Evolutionary conservation across 768 basidiomycete genomes (phyloP), one percentile per base, ranked within the genome.

Genomic region (Boletus tomentosulus): DNA sequence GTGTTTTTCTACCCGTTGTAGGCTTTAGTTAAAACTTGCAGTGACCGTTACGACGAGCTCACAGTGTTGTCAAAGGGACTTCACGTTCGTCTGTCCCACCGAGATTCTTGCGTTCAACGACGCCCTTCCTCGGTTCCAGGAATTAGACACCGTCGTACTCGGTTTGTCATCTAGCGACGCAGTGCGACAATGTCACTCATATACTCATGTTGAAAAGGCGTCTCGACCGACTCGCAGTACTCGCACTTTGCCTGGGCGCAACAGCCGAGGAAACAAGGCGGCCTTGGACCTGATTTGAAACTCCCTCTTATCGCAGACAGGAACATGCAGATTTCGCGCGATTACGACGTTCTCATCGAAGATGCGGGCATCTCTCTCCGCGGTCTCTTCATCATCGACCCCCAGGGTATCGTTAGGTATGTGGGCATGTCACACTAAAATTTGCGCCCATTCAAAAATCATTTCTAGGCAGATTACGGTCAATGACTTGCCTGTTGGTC

Each of bases 21-120:
- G 58, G 86, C 41, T 59, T 48, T 34, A 19, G 19, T 19, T 19
- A 13, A 13, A n/a, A 0, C 6, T 12, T 45, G 3, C 15, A 25
- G 16, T 47, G 27, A 30, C 15, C 5, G 25, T 39, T n/a, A 2
- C 41, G 25, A 27, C 33, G 25, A 16, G 28, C 42, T 57, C 33
- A 58, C 33, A 9, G n/a, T 10, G 8, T 48, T 25, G 35, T 24
- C 43, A 24, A 56, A 92, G 87, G 77, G 88, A 89, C 66, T 92
- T 90, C 72, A 91, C 90, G 33, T 90, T 89, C 62, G 89, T 90
- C 62, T 95, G 92, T 74, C 92, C 92, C 16, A 94, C 92, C 53
- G 94, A 96, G 72, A 95, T 97, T 66, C 81, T 95, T 44, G 94
- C 93, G 2, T 97, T 94, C 80, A 93, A 96, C 70, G 89, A 92